A percentile compares a stretch with the other conserved stretches of the same genome.
Evolutionary conservation across 768 basidiomycete genomes (phyloP).

Genomic region (Lactarius quietus): DNA sequence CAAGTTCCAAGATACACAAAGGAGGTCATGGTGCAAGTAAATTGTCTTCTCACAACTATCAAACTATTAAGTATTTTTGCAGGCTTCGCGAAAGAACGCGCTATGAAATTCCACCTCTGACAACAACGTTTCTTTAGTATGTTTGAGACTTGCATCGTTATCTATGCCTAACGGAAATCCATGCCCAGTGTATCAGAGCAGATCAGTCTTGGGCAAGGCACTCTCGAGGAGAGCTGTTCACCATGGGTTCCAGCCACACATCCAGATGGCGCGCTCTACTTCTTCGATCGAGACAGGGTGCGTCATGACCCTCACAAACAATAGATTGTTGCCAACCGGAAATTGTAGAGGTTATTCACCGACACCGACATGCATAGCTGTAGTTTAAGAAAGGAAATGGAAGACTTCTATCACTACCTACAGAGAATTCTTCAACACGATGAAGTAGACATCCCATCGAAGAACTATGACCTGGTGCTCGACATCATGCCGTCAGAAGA

Average conservation of each 20-base stretch:
- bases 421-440: slow-evolving; percentile 20
- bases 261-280: too few species aligned
- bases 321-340: background rate
- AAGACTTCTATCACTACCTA: slow-evolving; percentile 28
- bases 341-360: slow-evolving; percentile 46
- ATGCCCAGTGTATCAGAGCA: background rate
- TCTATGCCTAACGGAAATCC: background rate
- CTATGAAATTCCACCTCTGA: background rate
- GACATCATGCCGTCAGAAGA: too few species aligned
- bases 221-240: background rate
- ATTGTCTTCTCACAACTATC: background rate
- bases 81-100: background rate
- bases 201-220: background rate
- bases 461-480: too few species aligned
- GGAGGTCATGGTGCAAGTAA: background rate
- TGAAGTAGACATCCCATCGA: slow-evolving; percentile 20
- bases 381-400: slow-evolving; percentile 34
- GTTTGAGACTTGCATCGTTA: background rate
- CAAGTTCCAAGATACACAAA: too few species aligned
- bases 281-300: slow-evolving; percentile 46
- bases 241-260: slow-evolving; percentile 48
- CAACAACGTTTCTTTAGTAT: background rate
- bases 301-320: slow-evolving; percentile 12
- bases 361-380: slow-evolving; percentile 49
- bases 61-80: background rate